Evolutionary conservation across 2,329 filamentous ascomycete species (phyloP).

Genomic region (Exserohilum turcica): DNA sequence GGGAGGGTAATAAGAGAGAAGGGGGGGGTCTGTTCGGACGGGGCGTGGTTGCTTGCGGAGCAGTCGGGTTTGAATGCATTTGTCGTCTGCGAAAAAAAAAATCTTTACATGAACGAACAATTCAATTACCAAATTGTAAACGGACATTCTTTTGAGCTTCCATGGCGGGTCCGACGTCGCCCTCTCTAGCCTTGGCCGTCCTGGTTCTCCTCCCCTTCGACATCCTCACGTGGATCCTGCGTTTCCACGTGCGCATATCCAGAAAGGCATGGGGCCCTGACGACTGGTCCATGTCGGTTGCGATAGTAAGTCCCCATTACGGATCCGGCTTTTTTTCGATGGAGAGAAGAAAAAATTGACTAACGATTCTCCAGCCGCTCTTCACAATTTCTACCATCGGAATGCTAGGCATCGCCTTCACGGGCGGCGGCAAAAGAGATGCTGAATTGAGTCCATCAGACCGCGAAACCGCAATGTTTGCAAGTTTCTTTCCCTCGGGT

Average conservation of each 20-base stretch:
- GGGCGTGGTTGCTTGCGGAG: too few species aligned
- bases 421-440: conserved; percentile 16
- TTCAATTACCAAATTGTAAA: too few species aligned
- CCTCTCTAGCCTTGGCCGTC: conserved; percentile 12
- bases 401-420: conserved; percentile 20
- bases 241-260: conserved; percentile 21
- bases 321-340: too few species aligned
- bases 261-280: conserved; percentile 35
- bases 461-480: conserved; percentile 20
- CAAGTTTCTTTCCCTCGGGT: neutral
- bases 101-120: too few species aligned
- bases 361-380: conserved; percentile 1
- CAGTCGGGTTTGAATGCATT: too few species aligned
- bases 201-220: conserved; percentile 20
- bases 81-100: too few species aligned
- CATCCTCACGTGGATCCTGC: conserved; percentile 15
- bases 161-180: conserved; percentile 14
- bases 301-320: conserved; percentile 19
- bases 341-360: too few species aligned
- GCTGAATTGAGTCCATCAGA: conserved; percentile 3
- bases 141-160: too few species aligned
- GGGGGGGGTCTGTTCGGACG: too few species aligned
- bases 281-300: conserved; percentile 35
- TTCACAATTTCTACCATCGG: conserved; percentile 17
- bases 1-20: too few species aligned